phyloP scores from a whole-genome alignment of 371 early-diverging fungal genomes.

The Funneliformis caledonium region DNA sequence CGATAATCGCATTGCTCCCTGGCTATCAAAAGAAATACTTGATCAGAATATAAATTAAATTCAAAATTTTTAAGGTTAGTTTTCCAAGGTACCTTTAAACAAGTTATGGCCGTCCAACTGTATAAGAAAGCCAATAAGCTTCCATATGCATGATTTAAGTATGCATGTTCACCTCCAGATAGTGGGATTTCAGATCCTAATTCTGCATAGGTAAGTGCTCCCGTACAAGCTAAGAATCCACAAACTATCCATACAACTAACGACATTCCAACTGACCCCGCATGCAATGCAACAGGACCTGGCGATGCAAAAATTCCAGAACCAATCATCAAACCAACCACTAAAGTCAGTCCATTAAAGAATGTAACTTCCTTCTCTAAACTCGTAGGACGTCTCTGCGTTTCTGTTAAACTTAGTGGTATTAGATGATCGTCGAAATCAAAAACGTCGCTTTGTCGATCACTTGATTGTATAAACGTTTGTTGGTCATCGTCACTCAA shows the following conservation, averaged over 20 bases:
- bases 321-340: slow-evolving; percentile 82
- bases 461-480: slow-evolving; percentile 10
- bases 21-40: slow-evolving; percentile 51
- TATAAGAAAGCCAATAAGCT: slow-evolving; percentile 82
- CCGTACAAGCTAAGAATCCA: slow-evolving; percentile 75
- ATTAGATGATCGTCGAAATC: slow-evolving; percentile 38
- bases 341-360: slow-evolving; percentile 34
- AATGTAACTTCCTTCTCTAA: slow-evolving; percentile 38
- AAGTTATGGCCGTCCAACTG: slow-evolving; percentile 70
- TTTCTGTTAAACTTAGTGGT: slow-evolving; percentile 32
- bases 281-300: slow-evolving; percentile 66
- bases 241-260: slow-evolving; percentile 80
- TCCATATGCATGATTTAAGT: slow-evolving; percentile 80
- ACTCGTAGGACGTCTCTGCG: slow-evolving; percentile 21
- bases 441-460: slow-evolving; percentile 28
- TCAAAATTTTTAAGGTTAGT: background rate
- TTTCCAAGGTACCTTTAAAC: slow-evolving; percentile 57
- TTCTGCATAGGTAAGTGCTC: slow-evolving; percentile 82
- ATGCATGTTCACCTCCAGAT: slow-evolving; percentile 87
- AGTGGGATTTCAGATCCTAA: slow-evolving; percentile 84
- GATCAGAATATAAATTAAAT: slow-evolving; percentile 33
- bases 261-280: slow-evolving; percentile 75
- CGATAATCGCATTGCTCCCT: slow-evolving; percentile 77
- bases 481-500: slow-evolving; percentile 15
- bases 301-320: slow-evolving; percentile 90